Evolutionary conservation across 2,329 filamentous ascomycete genomes (phyloP).

Genomic region (Xylariales sp.): DNA sequence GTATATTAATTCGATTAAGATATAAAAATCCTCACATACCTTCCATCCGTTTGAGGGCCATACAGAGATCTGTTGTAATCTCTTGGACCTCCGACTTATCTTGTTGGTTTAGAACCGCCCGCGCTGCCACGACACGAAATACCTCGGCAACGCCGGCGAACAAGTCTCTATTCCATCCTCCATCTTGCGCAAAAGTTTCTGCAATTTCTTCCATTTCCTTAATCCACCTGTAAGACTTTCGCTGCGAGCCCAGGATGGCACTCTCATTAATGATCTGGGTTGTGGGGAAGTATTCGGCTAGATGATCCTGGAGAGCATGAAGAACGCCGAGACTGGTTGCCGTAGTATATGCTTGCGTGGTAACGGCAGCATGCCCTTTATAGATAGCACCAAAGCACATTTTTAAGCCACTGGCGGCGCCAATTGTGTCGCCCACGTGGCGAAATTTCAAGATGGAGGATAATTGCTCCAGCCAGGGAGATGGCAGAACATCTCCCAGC

Average conservation of each 20-base stretch:
- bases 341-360: background rate
- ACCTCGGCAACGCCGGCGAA: slow-evolving; percentile 1
- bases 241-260: background rate
- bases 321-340: background rate
- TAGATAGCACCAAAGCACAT: slow-evolving; percentile 1
- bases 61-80: too few species aligned
- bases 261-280: background rate
- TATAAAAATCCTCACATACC: too few species aligned
- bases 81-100: too few species aligned
- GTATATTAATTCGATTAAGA: too few species aligned
- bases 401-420: background rate
- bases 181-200: background rate
- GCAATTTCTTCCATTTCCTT: slow-evolving; percentile 1
- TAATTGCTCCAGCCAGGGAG: background rate
- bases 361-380: background rate
- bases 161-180: background rate
- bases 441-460: background rate
- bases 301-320: background rate
- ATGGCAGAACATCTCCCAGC: too few species aligned
- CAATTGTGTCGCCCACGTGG: background rate
- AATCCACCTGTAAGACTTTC: slow-evolving; percentile 2
- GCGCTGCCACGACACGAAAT: background rate
- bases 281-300: slow-evolving; percentile 1
- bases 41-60: too few species aligned
- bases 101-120: too few species aligned